A percentile compares a stretch with the other conserved stretches of the same genome.
phyloP scores from a whole-genome alignment of 164 flowering plant genomes.

The Dillenia turbinata region DNA sequence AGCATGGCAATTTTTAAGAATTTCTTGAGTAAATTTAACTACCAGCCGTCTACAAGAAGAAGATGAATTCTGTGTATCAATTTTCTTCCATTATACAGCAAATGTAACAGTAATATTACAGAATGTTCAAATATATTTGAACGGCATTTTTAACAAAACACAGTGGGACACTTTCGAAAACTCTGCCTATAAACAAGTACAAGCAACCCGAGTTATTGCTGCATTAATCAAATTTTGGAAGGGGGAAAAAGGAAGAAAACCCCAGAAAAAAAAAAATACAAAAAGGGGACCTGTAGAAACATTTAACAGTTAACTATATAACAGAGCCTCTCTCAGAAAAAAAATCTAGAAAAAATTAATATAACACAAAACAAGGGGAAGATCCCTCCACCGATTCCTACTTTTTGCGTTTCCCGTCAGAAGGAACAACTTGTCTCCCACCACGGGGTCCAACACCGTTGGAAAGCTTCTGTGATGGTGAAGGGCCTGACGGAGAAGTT shows the following conservation, averaged over 20 bases:
- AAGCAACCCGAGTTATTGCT: constrained; percentile 60
- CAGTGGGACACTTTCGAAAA: too few relatives aligned
- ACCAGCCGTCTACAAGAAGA: too few relatives aligned
- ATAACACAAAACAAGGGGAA: constrained; percentile 6
- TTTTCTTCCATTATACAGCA: too few relatives aligned
- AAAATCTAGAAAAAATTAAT: constrained; percentile 13
- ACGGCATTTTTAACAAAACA: too few relatives aligned
- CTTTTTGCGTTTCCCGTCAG: constrained; percentile 65
- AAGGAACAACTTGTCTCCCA: constrained; percentile 44
- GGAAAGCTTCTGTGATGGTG: constrained; percentile 52
- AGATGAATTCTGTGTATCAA: too few relatives aligned
- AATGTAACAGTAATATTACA: too few relatives aligned
- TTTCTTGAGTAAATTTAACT: too few relatives aligned
- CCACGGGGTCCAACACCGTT: constrained; percentile 36
- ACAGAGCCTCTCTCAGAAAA: constrained; percentile 16
- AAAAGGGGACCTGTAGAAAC: not conserved
- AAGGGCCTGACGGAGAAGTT: constrained; percentile 42
- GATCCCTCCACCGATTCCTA: constrained; percentile 17
- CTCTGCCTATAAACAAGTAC: constrained; percentile 8
- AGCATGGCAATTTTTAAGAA: too few relatives aligned
- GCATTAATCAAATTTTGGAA: constrained; percentile 1
- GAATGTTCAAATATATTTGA: too few relatives aligned
- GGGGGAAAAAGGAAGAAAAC: constrained; percentile 6
- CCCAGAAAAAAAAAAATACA: constrained; percentile 2
- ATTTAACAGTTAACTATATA: not conserved